Evolutionary conservation across 163 green algal genomes (phyloP).

Genomic region (Chloromonas sp.): DNA sequence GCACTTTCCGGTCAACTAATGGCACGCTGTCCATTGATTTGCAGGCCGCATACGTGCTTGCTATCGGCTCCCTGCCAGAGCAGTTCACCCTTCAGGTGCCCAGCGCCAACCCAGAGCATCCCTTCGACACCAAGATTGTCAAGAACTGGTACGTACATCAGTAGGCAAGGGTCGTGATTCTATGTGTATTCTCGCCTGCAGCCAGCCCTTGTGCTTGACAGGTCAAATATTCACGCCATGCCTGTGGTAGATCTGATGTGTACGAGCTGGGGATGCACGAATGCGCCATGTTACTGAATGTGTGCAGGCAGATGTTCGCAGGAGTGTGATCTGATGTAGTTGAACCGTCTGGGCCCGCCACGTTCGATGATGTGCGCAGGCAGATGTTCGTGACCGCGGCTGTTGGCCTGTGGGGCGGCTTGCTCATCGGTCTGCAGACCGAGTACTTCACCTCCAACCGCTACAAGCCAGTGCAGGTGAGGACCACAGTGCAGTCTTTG

Average conservation of each 20-base stretch:
- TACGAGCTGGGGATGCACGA: too few relatives aligned
- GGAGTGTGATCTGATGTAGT: too few relatives aligned
- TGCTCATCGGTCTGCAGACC: constrained; percentile 94
- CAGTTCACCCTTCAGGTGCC: constrained; percentile 45
- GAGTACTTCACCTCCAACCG: constrained; percentile 99
- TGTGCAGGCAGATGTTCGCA: too few relatives aligned
- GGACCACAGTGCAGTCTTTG: neutral
- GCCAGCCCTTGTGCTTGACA: neutral
- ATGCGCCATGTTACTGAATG: too few relatives aligned
- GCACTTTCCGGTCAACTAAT: too few relatives aligned
- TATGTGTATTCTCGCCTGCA: neutral
- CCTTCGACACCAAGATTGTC: constrained; percentile 43
- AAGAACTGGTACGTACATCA: constrained; percentile 9
- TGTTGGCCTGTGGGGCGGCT: constrained; percentile 89
- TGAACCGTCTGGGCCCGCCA: too few relatives aligned
- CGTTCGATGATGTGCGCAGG: constrained; percentile 3
- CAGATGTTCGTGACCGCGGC: constrained; percentile 93
- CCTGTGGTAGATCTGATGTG: too few relatives aligned
- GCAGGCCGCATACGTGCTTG: constrained; percentile 59
- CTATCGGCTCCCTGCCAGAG: constrained; percentile 51
- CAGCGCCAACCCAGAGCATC: constrained; percentile 16
- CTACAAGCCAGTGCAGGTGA: constrained; percentile 82
- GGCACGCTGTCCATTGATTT: neutral
- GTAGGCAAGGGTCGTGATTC: too few relatives aligned
- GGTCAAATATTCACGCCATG: too few relatives aligned